Percentiles rank a stretch among this genome's conserved stretches.
These are phyloP conservation scores for Saccharomyces hybrid DNA, from an alignment of 1,139 yeast genomes.

Conservation along the genomic window DNA sequence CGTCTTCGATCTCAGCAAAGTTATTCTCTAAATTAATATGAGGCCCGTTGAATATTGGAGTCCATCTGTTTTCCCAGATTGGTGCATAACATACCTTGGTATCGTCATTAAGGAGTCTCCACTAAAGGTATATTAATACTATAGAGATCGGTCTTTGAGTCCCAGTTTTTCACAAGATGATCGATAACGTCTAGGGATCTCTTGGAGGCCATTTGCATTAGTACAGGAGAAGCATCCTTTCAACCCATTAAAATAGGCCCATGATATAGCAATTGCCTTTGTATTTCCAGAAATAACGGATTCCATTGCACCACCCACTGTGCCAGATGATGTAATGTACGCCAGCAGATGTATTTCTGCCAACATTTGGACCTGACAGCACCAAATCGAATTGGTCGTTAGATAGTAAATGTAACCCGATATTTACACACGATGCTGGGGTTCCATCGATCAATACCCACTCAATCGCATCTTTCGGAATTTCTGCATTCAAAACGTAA, in stretches of 20 bases:
- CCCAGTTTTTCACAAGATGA: conserved; percentile 54
- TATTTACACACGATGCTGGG: conserved; percentile 91
- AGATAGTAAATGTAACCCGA: conserved; percentile 71
- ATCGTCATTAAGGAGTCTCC: conserved; percentile 39
- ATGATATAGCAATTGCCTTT: conserved; percentile 72
- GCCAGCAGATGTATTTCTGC: conserved; percentile 86
- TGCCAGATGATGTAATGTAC: conserved; percentile 87
- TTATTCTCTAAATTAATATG: conserved; percentile 25
- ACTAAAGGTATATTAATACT: conserved; percentile 77
- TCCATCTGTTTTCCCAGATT: conserved; percentile 73
- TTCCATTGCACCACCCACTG: conserved; percentile 96
- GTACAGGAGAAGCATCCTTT: conserved; percentile 45
- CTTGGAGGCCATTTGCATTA: conserved; percentile 59
- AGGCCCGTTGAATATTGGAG: conserved; percentile 44
- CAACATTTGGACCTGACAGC: conserved; percentile 90
- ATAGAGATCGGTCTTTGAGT: conserved; percentile 55
- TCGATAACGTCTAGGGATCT: conserved; percentile 57
- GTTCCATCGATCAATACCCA: conserved; percentile 88
- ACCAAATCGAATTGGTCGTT: conserved; percentile 72
- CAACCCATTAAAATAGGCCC: conserved; percentile 53
- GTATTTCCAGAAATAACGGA: conserved; percentile 67
- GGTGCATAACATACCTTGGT: conserved; percentile 70
- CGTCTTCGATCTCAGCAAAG: conserved; percentile 40
- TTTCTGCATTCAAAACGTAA: conserved; percentile 20
- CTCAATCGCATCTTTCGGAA: conserved; percentile 46